phyloP scores from a whole-genome alignment of 768 basidiomycete species.

The Cyathus striatus region DNA sequence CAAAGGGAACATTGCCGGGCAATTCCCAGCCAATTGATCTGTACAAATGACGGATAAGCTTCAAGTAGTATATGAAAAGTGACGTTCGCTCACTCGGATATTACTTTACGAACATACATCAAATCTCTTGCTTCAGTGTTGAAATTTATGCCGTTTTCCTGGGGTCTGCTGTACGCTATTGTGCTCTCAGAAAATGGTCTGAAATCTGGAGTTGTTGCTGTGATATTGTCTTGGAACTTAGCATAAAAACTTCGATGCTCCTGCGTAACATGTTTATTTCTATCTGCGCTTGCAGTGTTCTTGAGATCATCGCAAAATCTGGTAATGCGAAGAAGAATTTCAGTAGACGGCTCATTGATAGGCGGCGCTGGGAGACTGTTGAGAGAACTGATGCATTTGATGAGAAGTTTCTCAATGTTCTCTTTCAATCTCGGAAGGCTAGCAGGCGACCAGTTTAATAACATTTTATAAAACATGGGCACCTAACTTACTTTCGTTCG shows the following conservation, averaged over 20 bases:
- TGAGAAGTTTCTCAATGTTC: conserved; percentile 34
- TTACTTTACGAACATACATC: background rate
- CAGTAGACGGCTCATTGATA: conserved; percentile 33
- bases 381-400: conserved; percentile 24
- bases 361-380: conserved; percentile 32
- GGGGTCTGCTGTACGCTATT: no score
- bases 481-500: conserved; percentile 38
- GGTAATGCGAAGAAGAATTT: conserved; percentile 38
- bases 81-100: background rate
- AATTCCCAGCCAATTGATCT: conserved; percentile 35
- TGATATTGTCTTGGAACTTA: conserved; percentile 22
- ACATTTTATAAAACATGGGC: background rate
- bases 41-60: background rate
- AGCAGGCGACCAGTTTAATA: background rate
- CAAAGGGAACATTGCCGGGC: conserved; percentile 26
- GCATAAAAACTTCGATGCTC: conserved; percentile 19
- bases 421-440: conserved; percentile 44
- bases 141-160: no score
- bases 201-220: conserved; percentile 27
- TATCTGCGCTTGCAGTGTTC: conserved; percentile 18
- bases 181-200: conserved; percentile 18
- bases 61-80: background rate
- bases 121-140: background rate
- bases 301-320: conserved; percentile 36
- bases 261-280: conserved; percentile 21